Evolutionary conservation across 2,329 filamentous ascomycete genomes (phyloP).

Genomic region (Aspergillus sp.): DNA sequence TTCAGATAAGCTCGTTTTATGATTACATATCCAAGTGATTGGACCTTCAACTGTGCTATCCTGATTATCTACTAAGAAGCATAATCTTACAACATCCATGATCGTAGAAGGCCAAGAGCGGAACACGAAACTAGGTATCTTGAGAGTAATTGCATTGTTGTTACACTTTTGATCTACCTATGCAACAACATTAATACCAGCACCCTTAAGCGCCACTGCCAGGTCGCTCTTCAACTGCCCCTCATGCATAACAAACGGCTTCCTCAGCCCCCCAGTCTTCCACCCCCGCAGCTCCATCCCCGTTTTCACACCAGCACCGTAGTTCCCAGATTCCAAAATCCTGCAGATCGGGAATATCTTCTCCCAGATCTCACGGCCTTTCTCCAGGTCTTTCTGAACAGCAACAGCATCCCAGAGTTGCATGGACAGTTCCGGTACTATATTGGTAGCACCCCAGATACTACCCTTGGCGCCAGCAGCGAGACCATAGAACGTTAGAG

Average conservation of each 20-base stretch:
- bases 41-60: no score
- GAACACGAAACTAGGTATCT: no score
- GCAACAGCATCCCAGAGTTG: slow-evolving; percentile 50
- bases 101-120: no score
- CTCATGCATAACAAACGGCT: slow-evolving; percentile 47
- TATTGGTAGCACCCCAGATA: slow-evolving; percentile 53
- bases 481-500: slow-evolving; percentile 54
- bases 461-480: slow-evolving; percentile 51
- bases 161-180: no score
- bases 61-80: no score
- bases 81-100: no score
- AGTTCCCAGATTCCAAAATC: slow-evolving; percentile 51
- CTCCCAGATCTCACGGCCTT: slow-evolving; percentile 48
- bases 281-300: slow-evolving; percentile 49
- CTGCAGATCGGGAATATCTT: slow-evolving; percentile 53
- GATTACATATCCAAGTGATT: no score
- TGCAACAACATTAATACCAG: slow-evolving; percentile 30
- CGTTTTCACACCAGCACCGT: slow-evolving; percentile 50
- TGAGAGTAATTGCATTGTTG: no score
- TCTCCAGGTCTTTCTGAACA: slow-evolving; percentile 43
- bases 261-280: slow-evolving; percentile 49
- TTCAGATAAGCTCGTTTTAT: no score
- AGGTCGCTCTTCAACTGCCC: slow-evolving; percentile 36
- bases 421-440: slow-evolving; percentile 52
- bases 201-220: slow-evolving; percentile 37